phyloP scores from a whole-genome alignment of 2,329 filamentous ascomycete genomes.

The Rutstroemia sp. region DNA sequence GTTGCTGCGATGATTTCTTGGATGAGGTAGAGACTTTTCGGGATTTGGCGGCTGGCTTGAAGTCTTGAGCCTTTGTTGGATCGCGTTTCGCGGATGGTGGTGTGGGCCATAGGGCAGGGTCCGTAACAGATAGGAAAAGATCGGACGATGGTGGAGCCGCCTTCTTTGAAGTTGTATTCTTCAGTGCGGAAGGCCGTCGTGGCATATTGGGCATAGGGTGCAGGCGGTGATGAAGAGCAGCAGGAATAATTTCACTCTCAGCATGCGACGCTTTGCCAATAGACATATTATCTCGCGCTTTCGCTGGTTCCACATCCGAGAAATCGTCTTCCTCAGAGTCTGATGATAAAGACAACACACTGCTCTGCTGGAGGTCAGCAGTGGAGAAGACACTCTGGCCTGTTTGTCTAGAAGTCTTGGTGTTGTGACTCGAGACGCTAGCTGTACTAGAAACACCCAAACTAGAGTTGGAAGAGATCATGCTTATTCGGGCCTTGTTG shows the following conservation, averaged over 20 bases:
- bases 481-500: constrained; percentile 1
- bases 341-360: constrained; percentile 29
- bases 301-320: constrained; percentile 14
- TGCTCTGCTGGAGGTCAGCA: constrained; percentile 26
- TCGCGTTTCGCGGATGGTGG: constrained; percentile 1
- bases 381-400: constrained; percentile 23
- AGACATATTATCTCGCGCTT: constrained; percentile 4
- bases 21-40: neutral
- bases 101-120: neutral
- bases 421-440: constrained; percentile 28
- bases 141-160: neutral
- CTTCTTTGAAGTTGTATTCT: neutral
- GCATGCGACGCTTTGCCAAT: constrained; percentile 6
- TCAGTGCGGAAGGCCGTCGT: neutral
- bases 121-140: constrained; percentile 2
- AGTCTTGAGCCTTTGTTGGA: neutral
- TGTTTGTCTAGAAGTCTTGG: constrained; percentile 25
- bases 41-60: constrained; percentile 1
- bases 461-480: constrained; percentile 1
- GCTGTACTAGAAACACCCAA: constrained; percentile 23
- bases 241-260: constrained; percentile 7
- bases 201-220: neutral
- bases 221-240: neutral
- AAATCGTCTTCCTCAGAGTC: constrained; percentile 23
- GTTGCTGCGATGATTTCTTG: constrained; percentile 15